Evolutionary conservation across 2,329 filamentous ascomycete species (phyloP).

Genomic region (Trichoderma sp.): DNA sequence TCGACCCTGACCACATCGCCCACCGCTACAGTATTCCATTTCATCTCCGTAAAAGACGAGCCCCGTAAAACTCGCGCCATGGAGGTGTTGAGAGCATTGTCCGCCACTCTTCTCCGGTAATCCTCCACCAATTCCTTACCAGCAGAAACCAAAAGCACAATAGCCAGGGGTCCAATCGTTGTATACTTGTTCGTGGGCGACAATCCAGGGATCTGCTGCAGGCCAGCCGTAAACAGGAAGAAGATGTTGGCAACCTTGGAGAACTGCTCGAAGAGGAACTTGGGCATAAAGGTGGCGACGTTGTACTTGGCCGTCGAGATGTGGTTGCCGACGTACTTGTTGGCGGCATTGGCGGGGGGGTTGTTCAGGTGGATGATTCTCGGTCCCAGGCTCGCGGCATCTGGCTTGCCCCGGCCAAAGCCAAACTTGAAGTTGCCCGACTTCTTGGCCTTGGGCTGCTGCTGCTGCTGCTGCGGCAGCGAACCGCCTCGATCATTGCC

Average conservation of each 20-base stretch:
- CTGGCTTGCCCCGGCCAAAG: conserved; percentile 77
- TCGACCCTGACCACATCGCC: conserved; percentile 92
- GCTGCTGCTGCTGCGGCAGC: conserved; percentile 36
- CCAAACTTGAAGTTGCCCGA: conserved; percentile 87
- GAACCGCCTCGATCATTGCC: conserved; percentile 39
- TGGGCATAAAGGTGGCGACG: conserved; percentile 84
- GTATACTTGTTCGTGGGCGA: conserved; percentile 95
- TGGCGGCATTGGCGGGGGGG: conserved; percentile 79
- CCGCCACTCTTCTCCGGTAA: conserved; percentile 81
- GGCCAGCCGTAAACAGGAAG: conserved; percentile 92
- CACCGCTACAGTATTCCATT: conserved; percentile 90
- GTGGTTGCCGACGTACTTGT: conserved; percentile 94
- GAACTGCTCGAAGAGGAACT: conserved; percentile 97
- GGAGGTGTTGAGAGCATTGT: conserved; percentile 82
- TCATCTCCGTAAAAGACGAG: conserved; percentile 78
- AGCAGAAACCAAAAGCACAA: conserved; percentile 91
- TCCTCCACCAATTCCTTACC: conserved; percentile 94
- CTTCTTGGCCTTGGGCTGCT: conserved; percentile 47
- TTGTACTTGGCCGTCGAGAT: conserved; percentile 99
- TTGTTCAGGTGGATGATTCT: conserved; percentile 96
- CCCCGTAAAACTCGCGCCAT: conserved; percentile 80
- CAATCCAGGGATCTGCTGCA: conserved; percentile 93
- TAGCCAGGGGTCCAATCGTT: conserved; percentile 87
- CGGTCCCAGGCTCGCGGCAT: conserved; percentile 87
- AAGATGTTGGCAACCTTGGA: conserved; percentile 99